Evolutionary conservation across 305 asterid species (phyloP), one percentile per base, ranked within the genome.

Genomic region (Rubia balearica): DNA sequence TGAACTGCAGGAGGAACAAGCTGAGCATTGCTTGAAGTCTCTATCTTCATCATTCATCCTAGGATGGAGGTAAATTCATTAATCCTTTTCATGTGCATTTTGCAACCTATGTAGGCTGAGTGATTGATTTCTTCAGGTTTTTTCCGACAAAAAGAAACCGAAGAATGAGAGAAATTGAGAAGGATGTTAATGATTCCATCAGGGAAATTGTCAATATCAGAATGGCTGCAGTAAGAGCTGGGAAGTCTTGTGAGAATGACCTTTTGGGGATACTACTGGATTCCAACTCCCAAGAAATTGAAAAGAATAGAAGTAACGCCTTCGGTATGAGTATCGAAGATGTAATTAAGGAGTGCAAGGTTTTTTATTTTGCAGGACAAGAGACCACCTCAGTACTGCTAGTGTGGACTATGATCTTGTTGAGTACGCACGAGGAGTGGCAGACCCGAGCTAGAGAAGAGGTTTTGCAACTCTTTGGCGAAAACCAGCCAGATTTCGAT

Each of bases 231-330:
- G 36, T 3, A 30, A 30, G 36, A 30, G 36, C 36, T 30, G 36
- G 36, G 36, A 30, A 30, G 36, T 30, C 36, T 30, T 30, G 36
- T 30, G 36, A 30, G 36, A 30, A 59, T 66, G 89, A 87, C 76
- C 71, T 87, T 6, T 70, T 87, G 80, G 83, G 80, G 10, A 36
- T 74, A 63, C 43, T 85, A 11, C 68, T 87, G 16, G 87, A 83
- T 46, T 86, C 89, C 2, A 84, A 84, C 69, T 72, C 69, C 11
- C 73, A 71, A 60, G 91, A 86, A 71, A 84, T 81, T 11, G 33
- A 64, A 0, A 14, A n/a, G 4, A 42, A 61, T 17, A 24, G 24
- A 38, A 9, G 7, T 48, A 67, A 27, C 2, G 68, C 38, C 10
- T 63, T 38, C 11, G 68, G 48, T 16, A 38, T 63, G 68, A 63